These are phyloP conservation scores for Maudiozyma turicensis DNA, from an alignment of 805 yeast species.

Conservation along the genomic window DNA sequence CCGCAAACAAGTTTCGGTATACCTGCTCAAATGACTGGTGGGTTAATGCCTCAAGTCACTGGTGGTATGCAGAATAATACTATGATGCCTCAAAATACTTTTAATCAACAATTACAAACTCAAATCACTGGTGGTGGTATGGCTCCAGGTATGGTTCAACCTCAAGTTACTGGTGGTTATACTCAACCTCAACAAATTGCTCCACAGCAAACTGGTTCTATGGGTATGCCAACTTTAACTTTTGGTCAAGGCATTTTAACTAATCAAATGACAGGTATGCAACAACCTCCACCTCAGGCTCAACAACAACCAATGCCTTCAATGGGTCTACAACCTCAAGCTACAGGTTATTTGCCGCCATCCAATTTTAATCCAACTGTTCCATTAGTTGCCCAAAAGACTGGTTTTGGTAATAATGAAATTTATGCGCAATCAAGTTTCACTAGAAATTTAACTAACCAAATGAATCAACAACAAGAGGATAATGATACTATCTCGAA, in stretches of 20 bases:
- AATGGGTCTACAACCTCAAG: constrained; percentile 32
- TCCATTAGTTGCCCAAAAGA: constrained; percentile 35
- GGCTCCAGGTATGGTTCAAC: constrained; percentile 30
- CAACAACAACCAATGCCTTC: background rate
- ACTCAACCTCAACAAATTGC: constrained; percentile 34
- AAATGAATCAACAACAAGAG: constrained; percentile 6
- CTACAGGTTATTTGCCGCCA: constrained; percentile 58
- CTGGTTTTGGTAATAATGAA: constrained; percentile 37
- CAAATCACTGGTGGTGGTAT: constrained; percentile 28
- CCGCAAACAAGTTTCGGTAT: constrained; percentile 30
- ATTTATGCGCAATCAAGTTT: constrained; percentile 30
- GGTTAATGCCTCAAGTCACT: constrained; percentile 28
- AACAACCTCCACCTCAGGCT: constrained; percentile 18
- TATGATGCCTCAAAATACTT: constrained; percentile 32
- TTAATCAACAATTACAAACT: constrained; percentile 33
- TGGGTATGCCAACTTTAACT: constrained; percentile 31
- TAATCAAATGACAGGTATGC: constrained; percentile 33
- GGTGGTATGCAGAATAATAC: constrained; percentile 33
- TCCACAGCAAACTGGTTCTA: constrained; percentile 27
- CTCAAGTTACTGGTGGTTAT: constrained; percentile 32
- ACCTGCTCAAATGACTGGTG: constrained; percentile 18
- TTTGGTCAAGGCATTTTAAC: constrained; percentile 28
- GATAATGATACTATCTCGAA: constrained; percentile 62
- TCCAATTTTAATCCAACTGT: constrained; percentile 24
- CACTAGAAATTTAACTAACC: constrained; percentile 28